Conservation (phyloP, 2,329 filamentous ascomycete genomes). For the Fusarium napiforme region DNA sequence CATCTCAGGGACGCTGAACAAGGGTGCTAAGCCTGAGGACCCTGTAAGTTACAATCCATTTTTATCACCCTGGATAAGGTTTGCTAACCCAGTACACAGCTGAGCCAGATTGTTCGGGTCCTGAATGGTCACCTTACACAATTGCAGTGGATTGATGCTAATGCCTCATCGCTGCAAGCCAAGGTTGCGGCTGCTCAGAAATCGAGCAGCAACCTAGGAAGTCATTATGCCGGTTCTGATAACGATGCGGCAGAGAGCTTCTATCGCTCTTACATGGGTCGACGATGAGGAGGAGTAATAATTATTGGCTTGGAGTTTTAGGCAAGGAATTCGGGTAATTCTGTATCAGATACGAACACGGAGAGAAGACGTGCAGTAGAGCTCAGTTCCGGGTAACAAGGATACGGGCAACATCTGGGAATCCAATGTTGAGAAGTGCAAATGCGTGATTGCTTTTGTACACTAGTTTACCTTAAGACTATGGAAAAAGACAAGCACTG, state of each 20-base stretch:
- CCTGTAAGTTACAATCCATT: conserved; percentile 69
- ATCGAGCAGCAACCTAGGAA: conserved; percentile 71
- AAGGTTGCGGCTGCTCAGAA: conserved; percentile 88
- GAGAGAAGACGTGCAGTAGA: conserved; percentile 7
- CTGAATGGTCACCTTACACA: conserved; percentile 93
- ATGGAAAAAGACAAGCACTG: conserved; percentile 40
- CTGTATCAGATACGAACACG: conserved; percentile 27
- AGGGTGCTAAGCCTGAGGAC: conserved; percentile 88
- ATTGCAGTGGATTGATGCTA: conserved; percentile 91
- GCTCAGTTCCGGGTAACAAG: conserved; percentile 7
- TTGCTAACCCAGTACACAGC: conserved; percentile 60
- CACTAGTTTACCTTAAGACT: conserved; percentile 50
- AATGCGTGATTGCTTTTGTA: conserved; percentile 52
- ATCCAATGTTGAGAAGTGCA: conserved; percentile 32
- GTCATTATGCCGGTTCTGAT: conserved; percentile 68
- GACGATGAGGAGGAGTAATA: conserved; percentile 60
- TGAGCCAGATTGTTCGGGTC: conserved; percentile 94
- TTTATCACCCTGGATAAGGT: conserved; percentile 6
- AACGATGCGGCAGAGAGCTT: conserved; percentile 86
- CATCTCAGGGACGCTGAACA: conserved; percentile 88
- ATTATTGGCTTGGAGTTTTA: conserved; percentile 43
- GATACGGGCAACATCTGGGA: conserved; percentile 10
- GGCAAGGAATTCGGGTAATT: conserved; percentile 33
- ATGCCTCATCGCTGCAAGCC: conserved; percentile 80
- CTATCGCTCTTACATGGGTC: conserved; percentile 86